Evolutionary conservation across 768 basidiomycete species (phyloP).

Genomic region (Mrakia gelida): DNA sequence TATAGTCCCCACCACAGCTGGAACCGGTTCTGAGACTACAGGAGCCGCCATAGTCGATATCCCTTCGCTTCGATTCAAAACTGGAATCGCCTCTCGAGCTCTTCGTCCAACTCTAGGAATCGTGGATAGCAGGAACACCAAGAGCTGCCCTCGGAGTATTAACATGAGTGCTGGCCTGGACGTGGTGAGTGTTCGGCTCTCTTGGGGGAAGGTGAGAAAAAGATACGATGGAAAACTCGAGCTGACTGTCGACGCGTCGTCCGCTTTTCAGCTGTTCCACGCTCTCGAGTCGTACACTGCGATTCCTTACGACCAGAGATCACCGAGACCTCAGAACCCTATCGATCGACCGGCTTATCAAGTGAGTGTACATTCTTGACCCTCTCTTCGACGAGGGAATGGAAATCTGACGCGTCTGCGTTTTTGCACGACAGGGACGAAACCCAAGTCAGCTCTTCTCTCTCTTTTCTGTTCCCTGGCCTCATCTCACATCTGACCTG

Average conservation of each 20-base stretch:
- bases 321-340: constrained; percentile 83
- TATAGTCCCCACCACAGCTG: constrained; percentile 65
- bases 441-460: constrained; percentile 15
- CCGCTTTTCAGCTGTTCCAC: constrained; percentile 63
- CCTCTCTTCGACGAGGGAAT: background rate
- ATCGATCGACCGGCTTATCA: constrained; percentile 88
- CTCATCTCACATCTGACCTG: background rate
- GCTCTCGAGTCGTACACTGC: constrained; percentile 92
- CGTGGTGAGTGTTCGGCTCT: constrained; percentile 47
- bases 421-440: constrained; percentile 14
- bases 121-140: constrained; percentile 83
- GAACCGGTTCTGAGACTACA: constrained; percentile 77
- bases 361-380: constrained; percentile 18
- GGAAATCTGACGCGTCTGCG: background rate
- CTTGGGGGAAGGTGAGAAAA: too few species aligned
- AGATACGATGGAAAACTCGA: background rate
- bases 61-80: constrained; percentile 88
- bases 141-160: constrained; percentile 81
- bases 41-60: constrained; percentile 92
- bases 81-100: constrained; percentile 88
- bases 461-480: background rate
- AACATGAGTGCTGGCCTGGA: constrained; percentile 94
- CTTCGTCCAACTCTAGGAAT: constrained; percentile 84
- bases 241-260: background rate
- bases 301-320: constrained; percentile 88